Conservation (phyloP, 2,329 filamentous ascomycete species). For the Pyrenochaeta sp. region DNA sequence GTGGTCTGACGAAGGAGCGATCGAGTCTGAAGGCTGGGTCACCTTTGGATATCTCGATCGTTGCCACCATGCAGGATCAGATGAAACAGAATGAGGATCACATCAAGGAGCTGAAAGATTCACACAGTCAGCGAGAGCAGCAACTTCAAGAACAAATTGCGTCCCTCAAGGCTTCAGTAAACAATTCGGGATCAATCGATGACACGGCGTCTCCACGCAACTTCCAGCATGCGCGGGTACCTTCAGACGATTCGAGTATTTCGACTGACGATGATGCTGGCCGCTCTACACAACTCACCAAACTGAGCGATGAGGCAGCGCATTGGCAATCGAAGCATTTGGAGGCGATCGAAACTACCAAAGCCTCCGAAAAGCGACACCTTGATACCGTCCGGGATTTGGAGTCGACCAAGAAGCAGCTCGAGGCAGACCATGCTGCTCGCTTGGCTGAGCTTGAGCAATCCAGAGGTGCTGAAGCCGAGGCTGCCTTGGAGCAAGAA, state of each 20-base stretch:
- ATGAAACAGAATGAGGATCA: slow-evolving; percentile 84
- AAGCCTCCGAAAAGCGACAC: slow-evolving; percentile 76
- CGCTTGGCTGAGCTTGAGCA: slow-evolving; percentile 43
- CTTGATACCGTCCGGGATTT: slow-evolving; percentile 76
- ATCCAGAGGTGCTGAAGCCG: slow-evolving; percentile 35
- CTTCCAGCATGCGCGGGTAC: slow-evolving; percentile 12
- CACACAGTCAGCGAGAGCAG: slow-evolving; percentile 76
- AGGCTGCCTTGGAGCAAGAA: slow-evolving; percentile 51
- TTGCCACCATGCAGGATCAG: slow-evolving; percentile 86
- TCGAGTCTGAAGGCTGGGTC: slow-evolving; percentile 83
- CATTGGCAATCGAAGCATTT: slow-evolving; percentile 81
- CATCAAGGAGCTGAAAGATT: slow-evolving; percentile 75
- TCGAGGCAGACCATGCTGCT: slow-evolving; percentile 46
- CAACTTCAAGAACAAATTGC: slow-evolving; percentile 77
- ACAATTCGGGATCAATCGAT: slow-evolving; percentile 18
- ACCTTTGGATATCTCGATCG: slow-evolving; percentile 89
- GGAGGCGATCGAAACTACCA: slow-evolving; percentile 73
- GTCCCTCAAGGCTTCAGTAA: slow-evolving; percentile 67
- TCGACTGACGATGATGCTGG: slow-evolving; percentile 36
- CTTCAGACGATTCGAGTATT: slow-evolving; percentile 15
- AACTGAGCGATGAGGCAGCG: slow-evolving; percentile 75
- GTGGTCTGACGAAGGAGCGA: slow-evolving; percentile 89
- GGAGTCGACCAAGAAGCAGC: slow-evolving; percentile 64
- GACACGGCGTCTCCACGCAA: slow-evolving; percentile 29
- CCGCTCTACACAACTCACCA: slow-evolving; percentile 67